These are phyloP conservation scores for Forsythia viridissima DNA, from an alignment of 257 asterid species.

Conservation along the genomic window DNA sequence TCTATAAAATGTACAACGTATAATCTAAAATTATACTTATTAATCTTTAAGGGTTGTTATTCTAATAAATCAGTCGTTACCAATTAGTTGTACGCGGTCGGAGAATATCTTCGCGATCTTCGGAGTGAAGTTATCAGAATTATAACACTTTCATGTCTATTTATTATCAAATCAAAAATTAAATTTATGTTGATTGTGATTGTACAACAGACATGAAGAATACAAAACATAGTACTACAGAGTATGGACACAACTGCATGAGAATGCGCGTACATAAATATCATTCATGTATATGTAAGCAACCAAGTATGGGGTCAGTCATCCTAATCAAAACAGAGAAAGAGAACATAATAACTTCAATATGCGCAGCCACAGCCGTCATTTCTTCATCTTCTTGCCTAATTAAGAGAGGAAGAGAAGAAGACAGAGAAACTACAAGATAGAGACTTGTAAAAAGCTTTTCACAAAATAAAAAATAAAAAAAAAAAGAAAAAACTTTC, in stretches of 20 bases:
- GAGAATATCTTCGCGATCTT: too few species aligned
- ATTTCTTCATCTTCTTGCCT: constrained; percentile 22
- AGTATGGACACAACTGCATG: neutral
- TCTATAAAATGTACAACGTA: too few species aligned
- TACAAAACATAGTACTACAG: neutral
- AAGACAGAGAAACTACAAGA: neutral
- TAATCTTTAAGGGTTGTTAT: too few species aligned
- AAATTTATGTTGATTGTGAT: neutral
- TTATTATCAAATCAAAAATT: too few species aligned
- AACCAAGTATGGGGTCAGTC: too few species aligned
- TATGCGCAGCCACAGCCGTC: constrained; percentile 82
- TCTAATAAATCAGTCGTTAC: too few species aligned
- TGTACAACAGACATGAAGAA: neutral
- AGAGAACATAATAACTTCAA: neutral
- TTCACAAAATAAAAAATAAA: too few species aligned
- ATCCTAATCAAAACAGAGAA: too few species aligned
- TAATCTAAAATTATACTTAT: too few species aligned
- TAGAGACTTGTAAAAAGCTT: neutral
- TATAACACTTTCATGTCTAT: neutral
- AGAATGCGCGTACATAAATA: neutral
- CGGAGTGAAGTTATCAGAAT: too few species aligned
- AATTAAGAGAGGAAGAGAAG: neutral
- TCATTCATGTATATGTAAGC: neutral
- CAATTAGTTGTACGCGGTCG: too few species aligned
- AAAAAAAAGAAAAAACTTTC: neutral